Conservation (phyloP, 208 protist species). For the Vickermania spadyakhi region DNA sequence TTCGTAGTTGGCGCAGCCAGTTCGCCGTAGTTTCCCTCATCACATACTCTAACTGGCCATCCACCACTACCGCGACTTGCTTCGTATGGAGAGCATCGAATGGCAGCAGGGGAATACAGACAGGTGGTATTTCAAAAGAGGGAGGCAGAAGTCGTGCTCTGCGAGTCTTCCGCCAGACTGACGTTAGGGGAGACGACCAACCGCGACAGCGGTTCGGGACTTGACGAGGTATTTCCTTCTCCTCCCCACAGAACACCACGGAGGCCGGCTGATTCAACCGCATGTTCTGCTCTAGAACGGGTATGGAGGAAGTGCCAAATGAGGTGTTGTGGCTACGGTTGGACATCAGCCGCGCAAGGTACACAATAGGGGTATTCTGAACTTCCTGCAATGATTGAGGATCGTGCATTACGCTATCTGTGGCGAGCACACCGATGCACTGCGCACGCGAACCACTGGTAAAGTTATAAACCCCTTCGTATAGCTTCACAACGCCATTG, state of each 20-base stretch:
- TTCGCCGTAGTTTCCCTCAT: conserved; percentile 55
- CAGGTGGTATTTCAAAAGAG: conserved; percentile 51
- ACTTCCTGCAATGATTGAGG: conserved; percentile 7
- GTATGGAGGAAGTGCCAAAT: conserved; percentile 1
- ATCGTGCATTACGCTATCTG: conserved; percentile 14
- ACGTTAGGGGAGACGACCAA: conserved; percentile 63
- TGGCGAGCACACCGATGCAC: conserved; percentile 26
- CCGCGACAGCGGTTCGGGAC: conserved; percentile 61
- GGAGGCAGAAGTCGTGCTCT: conserved; percentile 53
- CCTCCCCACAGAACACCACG: conserved; percentile 56
- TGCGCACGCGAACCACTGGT: conserved; percentile 5
- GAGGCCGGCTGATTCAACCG: conserved; percentile 48
- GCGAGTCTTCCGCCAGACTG: conserved; percentile 63
- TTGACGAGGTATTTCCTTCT: conserved; percentile 25
- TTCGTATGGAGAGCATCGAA: conserved; percentile 61
- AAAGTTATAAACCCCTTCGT: conserved; percentile 12
- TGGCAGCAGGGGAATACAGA: conserved; percentile 32
- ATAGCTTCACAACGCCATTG: conserved; percentile 17
- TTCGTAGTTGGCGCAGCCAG: conserved; percentile 61
- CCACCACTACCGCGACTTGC: conserved; percentile 37
- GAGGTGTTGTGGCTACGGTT: background rate
- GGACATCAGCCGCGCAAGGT: conserved; percentile 17
- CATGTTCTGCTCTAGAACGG: conserved; percentile 18
- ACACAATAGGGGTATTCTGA: conserved; percentile 27
- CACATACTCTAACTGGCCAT: conserved; percentile 39